These are phyloP conservation scores for Diplotaxis tenuifolia DNA, from an alignment of 345 rosid genomes.

Conservation along the genomic window DNA sequence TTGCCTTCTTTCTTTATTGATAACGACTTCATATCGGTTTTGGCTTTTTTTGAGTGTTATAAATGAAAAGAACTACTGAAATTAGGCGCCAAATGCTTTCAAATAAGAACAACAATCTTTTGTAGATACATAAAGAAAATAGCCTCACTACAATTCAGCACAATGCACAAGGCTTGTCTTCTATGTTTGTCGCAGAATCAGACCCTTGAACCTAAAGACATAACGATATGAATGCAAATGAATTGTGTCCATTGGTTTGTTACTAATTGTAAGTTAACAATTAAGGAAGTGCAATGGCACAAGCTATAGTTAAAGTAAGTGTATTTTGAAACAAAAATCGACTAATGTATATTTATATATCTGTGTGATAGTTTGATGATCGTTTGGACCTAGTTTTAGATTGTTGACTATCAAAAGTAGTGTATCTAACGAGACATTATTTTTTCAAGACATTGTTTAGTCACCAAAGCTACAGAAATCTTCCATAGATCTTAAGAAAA, in stretches of 20 bases:
- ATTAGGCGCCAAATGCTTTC: too few relatives aligned
- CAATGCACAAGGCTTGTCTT: too few relatives aligned
- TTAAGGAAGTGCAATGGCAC: background rate
- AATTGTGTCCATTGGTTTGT: background rate
- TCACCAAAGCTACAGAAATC: background rate
- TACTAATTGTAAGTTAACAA: background rate
- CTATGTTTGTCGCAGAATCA: too few relatives aligned
- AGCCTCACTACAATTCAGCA: too few relatives aligned
- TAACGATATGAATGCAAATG: background rate
- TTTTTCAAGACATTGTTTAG: background rate
- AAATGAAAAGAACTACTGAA: too few relatives aligned
- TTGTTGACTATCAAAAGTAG: constrained; percentile 2
- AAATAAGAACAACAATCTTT: too few relatives aligned
- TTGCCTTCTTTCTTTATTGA: background rate
- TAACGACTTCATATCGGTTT: too few relatives aligned
- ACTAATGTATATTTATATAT: background rate
- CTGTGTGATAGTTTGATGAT: background rate
- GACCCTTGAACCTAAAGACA: background rate
- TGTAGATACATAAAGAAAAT: too few relatives aligned
- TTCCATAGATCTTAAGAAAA: background rate
- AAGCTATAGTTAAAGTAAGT: background rate
- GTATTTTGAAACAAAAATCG: background rate
- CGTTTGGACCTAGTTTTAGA: background rate
- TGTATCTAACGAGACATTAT: background rate
- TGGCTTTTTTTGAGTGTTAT: too few relatives aligned